phyloP scores from a whole-genome alignment of 176 grass and related monocot species.

The Eremochloa ophiuroides region DNA sequence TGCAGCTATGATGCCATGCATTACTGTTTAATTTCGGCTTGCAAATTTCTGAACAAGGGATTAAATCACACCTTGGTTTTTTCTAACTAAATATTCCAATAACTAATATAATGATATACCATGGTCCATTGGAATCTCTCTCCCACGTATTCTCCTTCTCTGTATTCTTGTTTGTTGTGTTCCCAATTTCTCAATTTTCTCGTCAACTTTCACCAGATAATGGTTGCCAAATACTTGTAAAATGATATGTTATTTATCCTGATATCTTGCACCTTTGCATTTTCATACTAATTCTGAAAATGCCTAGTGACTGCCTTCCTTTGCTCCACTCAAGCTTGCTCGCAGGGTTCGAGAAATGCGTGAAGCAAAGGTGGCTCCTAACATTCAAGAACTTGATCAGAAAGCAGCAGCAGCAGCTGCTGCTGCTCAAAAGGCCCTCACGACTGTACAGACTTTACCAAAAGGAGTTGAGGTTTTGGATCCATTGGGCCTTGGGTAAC shows the following conservation, averaged over 20 bases:
- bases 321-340: slow-evolving; percentile 70
- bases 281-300: slow-evolving; percentile 19
- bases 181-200: not conserved
- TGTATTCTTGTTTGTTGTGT: not conserved
- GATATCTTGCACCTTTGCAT: not conserved
- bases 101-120: not conserved
- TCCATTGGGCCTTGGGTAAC: slow-evolving; percentile 96
- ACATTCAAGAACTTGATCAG: slow-evolving; percentile 64
- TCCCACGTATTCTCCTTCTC: not conserved
- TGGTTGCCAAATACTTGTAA: slow-evolving; percentile 6
- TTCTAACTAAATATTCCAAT: slow-evolving; percentile 1
- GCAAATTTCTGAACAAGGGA: not conserved
- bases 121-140: not conserved
- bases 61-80: not conserved
- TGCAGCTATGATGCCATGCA: not conserved
- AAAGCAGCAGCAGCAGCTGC: slow-evolving; percentile 49
- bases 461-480: slow-evolving; percentile 98
- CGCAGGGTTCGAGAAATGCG: slow-evolving; percentile 95
- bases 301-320: slow-evolving; percentile 17
- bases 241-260: not conserved
- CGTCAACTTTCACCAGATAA: not conserved
- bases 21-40: not conserved
- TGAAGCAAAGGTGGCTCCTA: slow-evolving; percentile 78
- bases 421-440: slow-evolving; percentile 66
- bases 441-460: slow-evolving; percentile 77